Evolutionary conservation across 2,329 filamentous ascomycete species (phyloP), one percentile per base, ranked within the genome.

Genomic region (Nakataea oryzae): DNA sequence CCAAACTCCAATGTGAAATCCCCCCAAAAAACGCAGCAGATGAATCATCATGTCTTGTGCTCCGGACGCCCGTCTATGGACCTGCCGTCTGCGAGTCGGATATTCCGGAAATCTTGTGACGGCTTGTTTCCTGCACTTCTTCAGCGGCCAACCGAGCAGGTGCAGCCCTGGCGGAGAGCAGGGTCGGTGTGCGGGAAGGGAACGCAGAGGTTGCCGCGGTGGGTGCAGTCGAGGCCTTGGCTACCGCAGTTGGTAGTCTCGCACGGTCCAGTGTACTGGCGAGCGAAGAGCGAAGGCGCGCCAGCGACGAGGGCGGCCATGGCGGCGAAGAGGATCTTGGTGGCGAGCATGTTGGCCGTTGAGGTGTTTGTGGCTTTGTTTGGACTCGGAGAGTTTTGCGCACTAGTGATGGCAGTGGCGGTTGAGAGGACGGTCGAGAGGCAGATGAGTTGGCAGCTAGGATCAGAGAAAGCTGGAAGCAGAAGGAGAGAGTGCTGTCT

Each of bases 111-210:
- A 13, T n/a, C 21, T 7, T 47, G 6, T 47, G 17, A 21, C 12
- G 6, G 5, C 17, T 8, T 11, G 8, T 4, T 8, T 21, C 17
- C 17, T 5, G 30, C 41, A 50, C 2, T 3, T 1, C 14, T 7
- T 21, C 30, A n/a, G 32, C n/a, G 27, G 21, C 24, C 54, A 7
- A 26, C 6, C 12, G 59, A 61, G 59, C 59, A 61, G 29, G 54
- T 57, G 59, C 59, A 61, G 59, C 59, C 59, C 54, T 57, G 3
- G n/a, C 59, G 55, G 2, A 41, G 50, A 14, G 29, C 59, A n/a
- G 13, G 24, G 30, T 61, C 59, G 27, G 26, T 28, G 59, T 24
- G 4, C 17, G 59, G 59, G 54, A 41, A 61, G 9, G 59, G 54
- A 29, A 61, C 59, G 29, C 59, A 61, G 14, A 57, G 30, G n/a